These are phyloP conservation scores for Globisporangium irregulare DNA, from an alignment of 352 stramenopile species.

Conservation along the genomic window DNA sequence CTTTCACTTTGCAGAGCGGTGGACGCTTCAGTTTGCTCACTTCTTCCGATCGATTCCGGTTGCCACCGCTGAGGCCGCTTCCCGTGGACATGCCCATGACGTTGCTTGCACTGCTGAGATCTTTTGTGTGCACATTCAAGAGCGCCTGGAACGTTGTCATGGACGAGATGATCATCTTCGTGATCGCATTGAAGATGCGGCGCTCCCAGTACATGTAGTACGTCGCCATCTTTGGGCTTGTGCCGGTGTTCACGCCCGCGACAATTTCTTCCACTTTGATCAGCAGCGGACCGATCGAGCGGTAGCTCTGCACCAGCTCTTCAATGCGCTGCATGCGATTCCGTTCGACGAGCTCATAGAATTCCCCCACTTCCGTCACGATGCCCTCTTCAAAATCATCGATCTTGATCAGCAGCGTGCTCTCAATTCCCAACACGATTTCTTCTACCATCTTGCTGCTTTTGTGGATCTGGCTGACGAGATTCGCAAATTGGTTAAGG, in stretches of 20 bases:
- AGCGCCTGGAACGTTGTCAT: slow-evolving; percentile 95
- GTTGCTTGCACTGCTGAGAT: slow-evolving; percentile 50
- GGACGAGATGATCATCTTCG: slow-evolving; percentile 94
- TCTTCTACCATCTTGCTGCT: slow-evolving; percentile 94
- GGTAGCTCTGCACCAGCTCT: slow-evolving; percentile 92
- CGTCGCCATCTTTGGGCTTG: slow-evolving; percentile 85
- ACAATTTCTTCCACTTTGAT: slow-evolving; percentile 97
- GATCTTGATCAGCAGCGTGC: slow-evolving; percentile 91
- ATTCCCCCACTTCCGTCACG: slow-evolving; percentile 91
- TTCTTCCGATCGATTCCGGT: slow-evolving; percentile 39
- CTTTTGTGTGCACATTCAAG: slow-evolving; percentile 87
- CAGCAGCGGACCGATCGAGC: slow-evolving; percentile 90
- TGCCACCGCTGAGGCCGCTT: slow-evolving; percentile 14
- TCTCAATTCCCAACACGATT: slow-evolving; percentile 89
- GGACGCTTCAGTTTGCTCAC: slow-evolving; percentile 74
- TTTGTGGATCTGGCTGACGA: slow-evolving; percentile 95
- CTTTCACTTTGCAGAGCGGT: slow-evolving; percentile 92
- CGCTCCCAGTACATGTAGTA: slow-evolving; percentile 98
- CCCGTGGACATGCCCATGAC: slow-evolving; percentile 39
- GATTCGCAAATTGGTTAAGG: slow-evolving; percentile 91
- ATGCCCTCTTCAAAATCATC: slow-evolving; percentile 88
- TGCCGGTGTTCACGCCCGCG: slow-evolving; percentile 90
- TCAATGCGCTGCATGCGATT: slow-evolving; percentile 91
- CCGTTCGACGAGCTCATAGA: slow-evolving; percentile 93
- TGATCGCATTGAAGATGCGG: slow-evolving; percentile 95